phyloP scores from a whole-genome alignment of 2,329 filamentous ascomycete genomes.

The Fusarium duplospermum region DNA sequence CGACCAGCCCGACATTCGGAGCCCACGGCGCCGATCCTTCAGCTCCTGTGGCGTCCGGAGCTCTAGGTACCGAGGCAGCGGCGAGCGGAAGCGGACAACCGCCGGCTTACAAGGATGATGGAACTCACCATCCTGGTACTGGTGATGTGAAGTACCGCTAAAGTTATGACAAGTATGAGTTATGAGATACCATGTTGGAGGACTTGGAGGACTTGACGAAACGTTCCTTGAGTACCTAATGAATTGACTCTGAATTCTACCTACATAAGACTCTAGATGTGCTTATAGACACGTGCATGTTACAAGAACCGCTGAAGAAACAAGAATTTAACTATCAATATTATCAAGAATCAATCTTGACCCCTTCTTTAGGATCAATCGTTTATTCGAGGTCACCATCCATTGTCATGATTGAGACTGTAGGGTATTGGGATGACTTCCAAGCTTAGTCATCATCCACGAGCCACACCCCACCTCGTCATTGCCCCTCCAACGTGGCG shows the following conservation, averaged over 20 bases:
- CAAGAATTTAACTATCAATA: background rate
- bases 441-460: background rate
- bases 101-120: constrained; percentile 42
- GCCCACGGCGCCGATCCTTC: constrained; percentile 14
- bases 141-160: constrained; percentile 44
- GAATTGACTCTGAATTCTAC: background rate
- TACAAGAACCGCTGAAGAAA: background rate
- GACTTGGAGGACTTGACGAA: background rate
- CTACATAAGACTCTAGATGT: background rate
- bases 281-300: background rate
- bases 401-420: background rate
- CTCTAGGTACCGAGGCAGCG: background rate
- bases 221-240: background rate
- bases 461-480: constrained; percentile 25
- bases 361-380: background rate
- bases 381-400: background rate
- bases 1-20: constrained; percentile 20
- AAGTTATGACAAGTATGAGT: background rate
- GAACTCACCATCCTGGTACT: constrained; percentile 35
- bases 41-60: constrained; percentile 21
- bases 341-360: background rate
- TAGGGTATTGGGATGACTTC: constrained; percentile 1
- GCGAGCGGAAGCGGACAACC: constrained; percentile 25
- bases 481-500: constrained; percentile 43
- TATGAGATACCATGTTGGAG: constrained; percentile 34